These are phyloP conservation scores for Endogone sp. DNA, from an alignment of 192 early-diverging fungal species.

Conservation along the genomic window DNA sequence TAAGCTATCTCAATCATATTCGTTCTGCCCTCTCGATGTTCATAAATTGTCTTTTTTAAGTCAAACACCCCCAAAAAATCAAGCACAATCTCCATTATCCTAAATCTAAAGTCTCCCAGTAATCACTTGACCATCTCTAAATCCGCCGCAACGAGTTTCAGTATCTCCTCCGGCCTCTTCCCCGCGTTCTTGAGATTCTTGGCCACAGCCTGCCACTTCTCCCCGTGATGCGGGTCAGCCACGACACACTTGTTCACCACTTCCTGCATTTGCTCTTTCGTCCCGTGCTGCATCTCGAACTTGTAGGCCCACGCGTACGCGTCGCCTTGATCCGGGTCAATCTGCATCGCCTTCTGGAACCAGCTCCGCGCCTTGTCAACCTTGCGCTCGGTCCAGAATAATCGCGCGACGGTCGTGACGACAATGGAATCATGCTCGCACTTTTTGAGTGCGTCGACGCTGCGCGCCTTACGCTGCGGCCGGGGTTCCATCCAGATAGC, in stretches of 20 bases:
- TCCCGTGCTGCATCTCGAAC: constrained; percentile 84
- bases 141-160: constrained; percentile 35
- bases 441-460: constrained; percentile 88
- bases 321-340: constrained; percentile 87
- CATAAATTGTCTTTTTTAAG: too few species aligned
- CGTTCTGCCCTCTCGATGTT: too few species aligned
- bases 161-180: constrained; percentile 57
- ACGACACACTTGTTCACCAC: constrained; percentile 65
- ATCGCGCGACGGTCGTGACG: constrained; percentile 74
- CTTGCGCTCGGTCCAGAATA: constrained; percentile 94
- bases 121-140: constrained; percentile 22
- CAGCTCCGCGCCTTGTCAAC: constrained; percentile 91
- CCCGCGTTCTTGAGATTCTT: constrained; percentile 77
- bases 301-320: constrained; percentile 93
- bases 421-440: constrained; percentile 85
- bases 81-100: too few species aligned
- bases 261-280: constrained; percentile 41
- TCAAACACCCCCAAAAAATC: too few species aligned
- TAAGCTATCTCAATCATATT: too few species aligned
- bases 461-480: constrained; percentile 81
- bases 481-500: constrained; percentile 82
- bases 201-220: constrained; percentile 75
- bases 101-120: neutral
- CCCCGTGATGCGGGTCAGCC: constrained; percentile 89
- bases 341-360: constrained; percentile 80